Evolutionary conservation across 2,329 filamentous ascomycete genomes (phyloP).

Genomic region (Diplocarpon mali): DNA sequence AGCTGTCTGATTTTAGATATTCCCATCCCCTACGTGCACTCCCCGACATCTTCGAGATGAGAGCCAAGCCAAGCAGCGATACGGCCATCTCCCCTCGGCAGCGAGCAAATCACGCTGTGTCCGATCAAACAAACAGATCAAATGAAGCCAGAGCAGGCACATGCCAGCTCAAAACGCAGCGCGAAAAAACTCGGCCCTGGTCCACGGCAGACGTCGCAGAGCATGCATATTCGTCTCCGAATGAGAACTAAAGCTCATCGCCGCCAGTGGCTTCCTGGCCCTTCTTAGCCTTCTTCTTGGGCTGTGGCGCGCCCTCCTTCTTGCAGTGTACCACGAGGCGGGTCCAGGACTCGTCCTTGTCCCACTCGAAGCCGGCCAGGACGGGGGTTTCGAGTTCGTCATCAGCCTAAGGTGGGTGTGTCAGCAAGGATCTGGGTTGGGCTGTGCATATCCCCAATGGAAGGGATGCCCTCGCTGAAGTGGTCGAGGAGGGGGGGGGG

Average conservation of each 20-base stretch:
- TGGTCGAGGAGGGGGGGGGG: not conserved
- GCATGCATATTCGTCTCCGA: too few species aligned
- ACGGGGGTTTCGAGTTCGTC: constrained; percentile 83
- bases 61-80: too few species aligned
- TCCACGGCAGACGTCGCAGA: too few species aligned
- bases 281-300: constrained; percentile 58
- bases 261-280: constrained; percentile 32
- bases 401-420: constrained; percentile 51
- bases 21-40: too few species aligned
- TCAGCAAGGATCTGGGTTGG: constrained; percentile 13
- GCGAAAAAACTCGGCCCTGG: too few species aligned
- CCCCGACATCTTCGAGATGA: too few species aligned
- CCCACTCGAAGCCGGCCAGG: constrained; percentile 93
- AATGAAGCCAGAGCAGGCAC: too few species aligned
- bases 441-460: not conserved
- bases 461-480: not conserved
- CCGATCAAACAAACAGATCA: too few species aligned
- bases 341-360: constrained; percentile 85
- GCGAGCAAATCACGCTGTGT: too few species aligned
- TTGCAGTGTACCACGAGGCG: constrained; percentile 78
- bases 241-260: constrained; percentile 22
- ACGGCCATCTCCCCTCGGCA: too few species aligned
- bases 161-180: too few species aligned
- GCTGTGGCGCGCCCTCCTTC: constrained; percentile 49
- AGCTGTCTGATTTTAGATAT: too few species aligned